Evolutionary conservation across 371 early-diverging fungal species (phyloP).

Genomic region (Mortierella sp.): DNA sequence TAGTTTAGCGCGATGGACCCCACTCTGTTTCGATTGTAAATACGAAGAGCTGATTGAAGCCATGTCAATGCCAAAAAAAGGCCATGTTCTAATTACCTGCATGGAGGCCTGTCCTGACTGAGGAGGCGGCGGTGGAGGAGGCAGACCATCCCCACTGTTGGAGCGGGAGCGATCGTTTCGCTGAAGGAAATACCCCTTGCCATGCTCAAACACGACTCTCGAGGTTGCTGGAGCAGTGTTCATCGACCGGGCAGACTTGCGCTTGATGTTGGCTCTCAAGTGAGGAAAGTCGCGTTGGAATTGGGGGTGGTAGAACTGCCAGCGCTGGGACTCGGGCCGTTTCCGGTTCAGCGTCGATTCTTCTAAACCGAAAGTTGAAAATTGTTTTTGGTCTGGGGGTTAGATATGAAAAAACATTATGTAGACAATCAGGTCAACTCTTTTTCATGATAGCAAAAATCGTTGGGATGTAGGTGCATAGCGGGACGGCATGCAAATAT

Average conservation of each 20-base stretch:
- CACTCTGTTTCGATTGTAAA: background rate
- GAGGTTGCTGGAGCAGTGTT: constrained; percentile 42
- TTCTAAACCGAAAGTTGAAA: constrained; percentile 26
- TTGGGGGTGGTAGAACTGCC: constrained; percentile 54
- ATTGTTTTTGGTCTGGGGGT: background rate
- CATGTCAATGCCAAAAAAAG: background rate
- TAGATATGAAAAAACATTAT: background rate
- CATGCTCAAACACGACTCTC: constrained; percentile 49
- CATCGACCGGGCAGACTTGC: constrained; percentile 42
- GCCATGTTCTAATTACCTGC: background rate
- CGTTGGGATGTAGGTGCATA: background rate
- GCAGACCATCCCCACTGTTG: constrained; percentile 38
- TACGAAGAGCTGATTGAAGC: background rate
- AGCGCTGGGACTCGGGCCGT: constrained; percentile 51
- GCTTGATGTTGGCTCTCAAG: constrained; percentile 42
- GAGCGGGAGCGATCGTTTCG: constrained; percentile 44
- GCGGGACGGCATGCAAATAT: background rate
- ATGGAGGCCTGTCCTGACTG: background rate
- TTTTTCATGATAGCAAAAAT: too few species aligned
- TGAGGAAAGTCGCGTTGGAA: constrained; percentile 52
- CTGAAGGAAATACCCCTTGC: constrained; percentile 50
- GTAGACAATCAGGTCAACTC: background rate
- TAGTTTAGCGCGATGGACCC: too few species aligned
- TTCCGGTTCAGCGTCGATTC: constrained; percentile 52
- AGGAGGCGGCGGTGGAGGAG: background rate